These are phyloP conservation scores for Phytopythium kandeliae DNA, from an alignment of 352 stramenopile species.

Conservation along the genomic window DNA sequence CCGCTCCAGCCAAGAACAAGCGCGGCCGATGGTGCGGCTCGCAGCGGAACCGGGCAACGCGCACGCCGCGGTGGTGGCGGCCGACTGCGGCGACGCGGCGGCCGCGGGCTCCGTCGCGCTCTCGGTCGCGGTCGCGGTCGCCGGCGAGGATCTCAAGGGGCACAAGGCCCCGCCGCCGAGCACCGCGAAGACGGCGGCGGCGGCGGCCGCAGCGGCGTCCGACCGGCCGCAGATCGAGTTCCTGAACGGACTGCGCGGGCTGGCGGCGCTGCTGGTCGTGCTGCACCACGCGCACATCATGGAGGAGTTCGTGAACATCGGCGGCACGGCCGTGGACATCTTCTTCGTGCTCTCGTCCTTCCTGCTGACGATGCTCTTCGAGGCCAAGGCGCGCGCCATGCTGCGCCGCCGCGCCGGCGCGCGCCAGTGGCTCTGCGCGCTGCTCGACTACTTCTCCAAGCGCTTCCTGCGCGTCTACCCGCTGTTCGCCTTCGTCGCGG, in stretches of 20 bases:
- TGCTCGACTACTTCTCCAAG: conserved; percentile 39
- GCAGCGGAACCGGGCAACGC: not conserved
- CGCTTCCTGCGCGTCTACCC: conserved; percentile 53
- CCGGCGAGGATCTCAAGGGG: not conserved
- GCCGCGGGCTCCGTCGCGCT: not conserved
- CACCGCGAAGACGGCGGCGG: not conserved
- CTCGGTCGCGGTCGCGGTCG: not conserved
- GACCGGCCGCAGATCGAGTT: conserved; percentile 19
- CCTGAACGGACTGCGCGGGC: conserved; percentile 19
- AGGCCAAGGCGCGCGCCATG: conserved; percentile 21
- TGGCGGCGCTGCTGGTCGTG: conserved; percentile 19
- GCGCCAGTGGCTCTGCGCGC: conserved; percentile 14
- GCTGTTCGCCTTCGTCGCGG: conserved; percentile 29
- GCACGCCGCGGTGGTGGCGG: not conserved
- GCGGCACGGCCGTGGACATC: conserved; percentile 23
- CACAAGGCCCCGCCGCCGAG: not conserved
- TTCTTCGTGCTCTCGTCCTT: conserved; percentile 48
- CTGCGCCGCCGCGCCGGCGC: conserved; percentile 13
- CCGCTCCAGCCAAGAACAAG: too few species aligned
- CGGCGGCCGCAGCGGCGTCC: not conserved
- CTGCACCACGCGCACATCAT: conserved; percentile 23
- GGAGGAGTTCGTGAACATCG: conserved; percentile 18
- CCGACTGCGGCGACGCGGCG: not conserved
- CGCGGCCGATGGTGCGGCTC: not conserved
- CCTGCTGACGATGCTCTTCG: conserved; percentile 32